phyloP scores from a whole-genome alignment of 768 basidiomycete genomes.

The Leccinum disarticulatum region DNA sequence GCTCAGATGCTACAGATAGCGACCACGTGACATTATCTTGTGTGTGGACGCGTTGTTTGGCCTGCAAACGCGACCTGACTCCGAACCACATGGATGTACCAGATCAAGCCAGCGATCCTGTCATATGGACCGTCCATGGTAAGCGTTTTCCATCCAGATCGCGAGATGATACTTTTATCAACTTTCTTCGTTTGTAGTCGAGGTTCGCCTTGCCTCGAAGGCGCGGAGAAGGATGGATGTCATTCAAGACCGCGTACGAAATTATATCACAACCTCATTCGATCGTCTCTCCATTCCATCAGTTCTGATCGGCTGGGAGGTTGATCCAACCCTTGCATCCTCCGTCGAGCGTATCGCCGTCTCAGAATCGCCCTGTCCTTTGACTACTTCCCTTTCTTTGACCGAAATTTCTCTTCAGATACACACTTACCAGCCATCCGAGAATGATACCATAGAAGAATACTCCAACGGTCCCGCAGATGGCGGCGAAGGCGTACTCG shows the following conservation, averaged over 20 bases:
- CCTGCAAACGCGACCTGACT: conserved; percentile 16
- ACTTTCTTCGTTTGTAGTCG: conserved; percentile 49
- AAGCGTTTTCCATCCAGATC: conserved; percentile 12
- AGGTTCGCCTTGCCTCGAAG: conserved; percentile 71
- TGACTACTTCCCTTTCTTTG: conserved; percentile 49
- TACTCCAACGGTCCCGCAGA: conserved; percentile 63
- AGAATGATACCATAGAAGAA: conserved; percentile 69
- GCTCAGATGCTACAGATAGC: background rate
- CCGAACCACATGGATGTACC: conserved; percentile 16
- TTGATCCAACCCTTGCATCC: conserved; percentile 62
- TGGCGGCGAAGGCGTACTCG: conserved; percentile 67
- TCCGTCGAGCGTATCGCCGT: conserved; percentile 77
- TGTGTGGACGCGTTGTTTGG: conserved; percentile 55
- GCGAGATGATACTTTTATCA: background rate
- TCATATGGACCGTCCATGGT: conserved; percentile 70
- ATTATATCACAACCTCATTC: conserved; percentile 55
- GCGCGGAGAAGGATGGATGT: conserved; percentile 76
- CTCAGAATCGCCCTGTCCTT: conserved; percentile 68
- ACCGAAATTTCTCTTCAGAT: conserved; percentile 68
- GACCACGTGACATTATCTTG: conserved; percentile 35
- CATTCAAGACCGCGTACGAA: conserved; percentile 61
- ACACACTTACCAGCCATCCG: conserved; percentile 84
- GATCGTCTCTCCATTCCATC: conserved; percentile 71
- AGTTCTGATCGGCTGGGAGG: conserved; percentile 76
- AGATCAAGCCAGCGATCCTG: conserved; percentile 5